Conservation (phyloP, 2,329 filamentous ascomycete species). For the Macroventuria anomochaeta region DNA sequence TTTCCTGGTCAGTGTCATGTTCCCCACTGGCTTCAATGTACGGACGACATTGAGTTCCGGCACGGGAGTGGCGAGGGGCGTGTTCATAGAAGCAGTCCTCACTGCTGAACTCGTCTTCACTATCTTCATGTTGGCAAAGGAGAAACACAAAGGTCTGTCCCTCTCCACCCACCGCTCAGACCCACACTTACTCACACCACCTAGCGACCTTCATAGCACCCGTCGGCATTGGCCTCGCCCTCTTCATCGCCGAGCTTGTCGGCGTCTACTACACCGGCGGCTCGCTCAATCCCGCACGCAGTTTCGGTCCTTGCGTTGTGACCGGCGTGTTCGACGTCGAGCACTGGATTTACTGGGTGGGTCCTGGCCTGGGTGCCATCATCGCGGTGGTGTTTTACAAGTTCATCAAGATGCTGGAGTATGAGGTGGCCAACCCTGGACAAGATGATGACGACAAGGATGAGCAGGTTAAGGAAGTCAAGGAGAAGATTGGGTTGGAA, state of each 20-base stretch:
- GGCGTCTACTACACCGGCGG: constrained; percentile 58
- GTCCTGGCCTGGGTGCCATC: constrained; percentile 51
- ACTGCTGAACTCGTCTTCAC: constrained; percentile 49
- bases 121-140: constrained; percentile 67
- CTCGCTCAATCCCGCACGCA: constrained; percentile 55
- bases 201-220: constrained; percentile 71
- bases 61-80: constrained; percentile 53
- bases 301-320: constrained; percentile 55
- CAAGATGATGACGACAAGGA: constrained; percentile 44
- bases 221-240: constrained; percentile 72
- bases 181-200: constrained; percentile 1
- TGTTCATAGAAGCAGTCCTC: constrained; percentile 53
- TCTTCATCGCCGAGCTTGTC: constrained; percentile 67
- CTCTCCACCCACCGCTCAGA: not conserved
- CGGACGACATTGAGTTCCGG: constrained; percentile 52
- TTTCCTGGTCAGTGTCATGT: constrained; percentile 54
- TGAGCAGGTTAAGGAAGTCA: constrained; percentile 26
- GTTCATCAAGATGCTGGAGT: constrained; percentile 54
- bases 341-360: constrained; percentile 60
- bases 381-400: constrained; percentile 59
- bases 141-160: constrained; percentile 65
- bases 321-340: constrained; percentile 50
- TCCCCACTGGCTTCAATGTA: constrained; percentile 56
- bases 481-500: constrained; percentile 18
- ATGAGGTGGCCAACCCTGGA: constrained; percentile 47